Evolutionary conservation across 441 rosid species (phyloP), one percentile per base, ranked within the genome.

Genomic region (Hura crepitans): DNA sequence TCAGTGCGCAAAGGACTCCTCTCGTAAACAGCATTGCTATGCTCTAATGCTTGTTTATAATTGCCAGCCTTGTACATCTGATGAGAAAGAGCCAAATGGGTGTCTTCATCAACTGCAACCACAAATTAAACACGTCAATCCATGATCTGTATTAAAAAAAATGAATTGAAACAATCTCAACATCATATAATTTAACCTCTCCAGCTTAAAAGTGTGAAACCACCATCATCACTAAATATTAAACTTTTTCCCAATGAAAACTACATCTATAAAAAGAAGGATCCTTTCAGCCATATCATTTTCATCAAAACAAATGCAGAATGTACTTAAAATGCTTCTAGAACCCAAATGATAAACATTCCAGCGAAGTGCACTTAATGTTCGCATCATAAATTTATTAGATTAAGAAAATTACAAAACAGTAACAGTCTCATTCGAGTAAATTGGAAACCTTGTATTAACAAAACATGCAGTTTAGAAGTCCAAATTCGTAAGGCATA

Each of bases 11-110:
- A 75, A 0, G 98, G 89, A 63, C 72, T 89, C 74, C 89, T 89
- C 50, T 90, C 91, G 47, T 96, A 93, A 75, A 93, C 88, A 75
- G 84, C 62, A 81, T 68, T 86, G 86, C 97, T 91, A 68, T 93
- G 90, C 75, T 93, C 97, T 45, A 96, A 69, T 5, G 98, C 98
- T 78, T 85, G 90, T 65, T 92, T 89, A 69, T 79, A 93, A 56
- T 79, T 92, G 12, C 97, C 97, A 50, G 91, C 73, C 74, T 91
- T 96, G 80, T 96, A 96, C 75, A 87, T 71, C 71, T 93, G 92
- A 84, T 91, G 96, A 71, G 98, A 95, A 67, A 87, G 89, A 49
- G 84, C 82, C 78, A 93, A 61, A 71, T 85, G 91, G 75, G 75
- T 70, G 51, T 87, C 97, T 75, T 93, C 98, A 79, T 89, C 90